Evolutionary conservation across 1,139 yeast species (phyloP).

Genomic region (Yamadazyma kanchanaburiensis): DNA sequence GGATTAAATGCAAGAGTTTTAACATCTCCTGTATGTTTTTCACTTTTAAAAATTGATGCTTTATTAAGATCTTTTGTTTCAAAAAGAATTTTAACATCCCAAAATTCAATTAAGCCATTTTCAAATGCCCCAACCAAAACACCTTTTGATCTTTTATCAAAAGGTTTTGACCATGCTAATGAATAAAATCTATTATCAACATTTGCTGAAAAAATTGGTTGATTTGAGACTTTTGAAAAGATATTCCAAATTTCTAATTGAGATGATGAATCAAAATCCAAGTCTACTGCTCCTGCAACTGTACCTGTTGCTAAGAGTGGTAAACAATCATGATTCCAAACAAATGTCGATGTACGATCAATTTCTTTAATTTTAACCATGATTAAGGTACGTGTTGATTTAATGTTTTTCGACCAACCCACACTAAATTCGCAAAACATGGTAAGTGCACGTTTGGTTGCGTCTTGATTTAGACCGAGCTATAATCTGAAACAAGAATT

Average conservation of each 20-base stretch:
- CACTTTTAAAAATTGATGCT: slow-evolving; percentile 47
- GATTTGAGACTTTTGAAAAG: slow-evolving; percentile 36
- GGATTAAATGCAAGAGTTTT: slow-evolving; percentile 78
- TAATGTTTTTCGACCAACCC: slow-evolving; percentile 4
- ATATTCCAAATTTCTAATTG: slow-evolving; percentile 77
- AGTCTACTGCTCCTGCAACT: slow-evolving; percentile 92
- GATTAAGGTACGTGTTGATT: no score
- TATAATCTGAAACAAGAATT: no score
- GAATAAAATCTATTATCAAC: slow-evolving; percentile 70
- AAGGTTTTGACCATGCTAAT: slow-evolving; percentile 78
- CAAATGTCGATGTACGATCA: slow-evolving; percentile 84
- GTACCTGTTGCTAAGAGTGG: slow-evolving; percentile 88
- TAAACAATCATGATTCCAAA: slow-evolving; percentile 81
- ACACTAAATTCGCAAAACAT: neutral
- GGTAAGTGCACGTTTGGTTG: neutral
- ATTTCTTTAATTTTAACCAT: slow-evolving; percentile 89
- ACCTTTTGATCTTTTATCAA: slow-evolving; percentile 52
- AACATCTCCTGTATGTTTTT: slow-evolving; percentile 69
- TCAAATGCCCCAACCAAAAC: slow-evolving; percentile 89
- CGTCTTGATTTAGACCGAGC: no score
- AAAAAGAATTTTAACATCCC: slow-evolving; percentile 55
- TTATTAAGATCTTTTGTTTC: slow-evolving; percentile 34
- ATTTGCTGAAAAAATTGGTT: slow-evolving; percentile 49
- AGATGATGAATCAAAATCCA: slow-evolving; percentile 76
- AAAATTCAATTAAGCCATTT: slow-evolving; percentile 73